Evolutionary conservation across 345 rosid species (phyloP), one percentile per base, ranked within the genome.

Genomic region (Crucihimalaya himalaica): DNA sequence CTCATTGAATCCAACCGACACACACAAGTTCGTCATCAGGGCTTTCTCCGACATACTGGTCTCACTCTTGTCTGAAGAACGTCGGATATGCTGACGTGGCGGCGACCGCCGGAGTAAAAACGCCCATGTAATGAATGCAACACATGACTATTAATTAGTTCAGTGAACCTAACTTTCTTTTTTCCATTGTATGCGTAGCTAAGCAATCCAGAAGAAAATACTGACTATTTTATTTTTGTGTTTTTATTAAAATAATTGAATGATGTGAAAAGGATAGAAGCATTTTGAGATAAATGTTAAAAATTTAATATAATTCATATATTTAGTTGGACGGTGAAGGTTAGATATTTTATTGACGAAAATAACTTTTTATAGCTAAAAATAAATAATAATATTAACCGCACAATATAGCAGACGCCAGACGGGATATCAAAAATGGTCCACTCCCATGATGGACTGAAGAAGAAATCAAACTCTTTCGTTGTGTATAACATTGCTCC

Each of bases 21-120:
- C 86, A 0, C 98, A 91, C 76, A 86, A 87, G 75, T 86, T 80
- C 65, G 84, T 94, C 47, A 79, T 88, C 34, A 81, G 84, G 8
- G 98, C 98, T 25, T 94, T 94, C 47, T 83, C 96, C 55, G 97
- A 89, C 77, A 87, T 89, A 68, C 76, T 94, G 5, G 86, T 87
- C 28, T 84, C 83, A 70, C 87, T 94, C 34, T 86, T 82, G 32
- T 77, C 68, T 0, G 57, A 77, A 29, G 76, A 70, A 47, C 53
- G 46, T 4, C 71, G 45, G 0, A 32, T 52, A 5, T 68, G 74
- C 45, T 52, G 57, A 75, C 56, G 74, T 45, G 16, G 71, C 31
- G 27, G 15, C 2, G 12, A 7, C 34, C 35, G 48, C 5, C 64
- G 62, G 47, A 6, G 7, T 20, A 8, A 27, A 12, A 20, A 42